Base-by-base conservation (phyloP, 129 eudicot species). In the Chrysanthemum makinoi region DNA sequence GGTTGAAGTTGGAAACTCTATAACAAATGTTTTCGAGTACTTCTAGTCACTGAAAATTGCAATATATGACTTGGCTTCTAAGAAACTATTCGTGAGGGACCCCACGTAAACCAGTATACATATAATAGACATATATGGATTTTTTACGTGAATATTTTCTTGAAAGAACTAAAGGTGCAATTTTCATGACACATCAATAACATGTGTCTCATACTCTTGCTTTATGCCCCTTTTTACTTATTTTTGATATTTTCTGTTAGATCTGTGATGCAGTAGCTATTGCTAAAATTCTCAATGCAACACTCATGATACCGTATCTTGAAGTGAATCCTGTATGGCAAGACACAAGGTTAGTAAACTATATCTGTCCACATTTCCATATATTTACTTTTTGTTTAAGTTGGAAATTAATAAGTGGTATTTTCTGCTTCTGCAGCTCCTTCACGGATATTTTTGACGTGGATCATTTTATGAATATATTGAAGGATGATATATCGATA, bases 321-420 rank as follows among this genome's bases (percentile, higher is more conserved):
- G 99, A 94, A 86, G 88, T 90, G 68, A 90, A 94, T 86, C 94
- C 97, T n/a, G 99, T 94, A 60, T 94, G 99, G 99, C 84, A 87
- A 88, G 99, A 94, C 83, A 86, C 99, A 65, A 94, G 99, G 99
- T 94, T 16, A 13, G 35, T 72, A 44, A 30, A 55, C 61, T 22
- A 35, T 52, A 57, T 57, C 22, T 9, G 47, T 68, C 0, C 14
- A 62, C 54, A 19, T 11, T 69, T 46, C 16, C 3, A 16, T 47
- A 17, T 33, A 10, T 26, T 0, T 11, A 12, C 59, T 5, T 51
- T 3, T 14, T 65, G 16, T 66, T 73, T 17, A 17, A 53, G 58
- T 12, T 62, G 43, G 60, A 53, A 22, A 73, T 59, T 46, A 1
- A 14, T 47, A 69, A 17, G 19, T 33, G 5, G 52, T 44, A 39